phyloP scores from a whole-genome alignment of 306 rosid species.

The Amphicarpaea edgeworthii region DNA sequence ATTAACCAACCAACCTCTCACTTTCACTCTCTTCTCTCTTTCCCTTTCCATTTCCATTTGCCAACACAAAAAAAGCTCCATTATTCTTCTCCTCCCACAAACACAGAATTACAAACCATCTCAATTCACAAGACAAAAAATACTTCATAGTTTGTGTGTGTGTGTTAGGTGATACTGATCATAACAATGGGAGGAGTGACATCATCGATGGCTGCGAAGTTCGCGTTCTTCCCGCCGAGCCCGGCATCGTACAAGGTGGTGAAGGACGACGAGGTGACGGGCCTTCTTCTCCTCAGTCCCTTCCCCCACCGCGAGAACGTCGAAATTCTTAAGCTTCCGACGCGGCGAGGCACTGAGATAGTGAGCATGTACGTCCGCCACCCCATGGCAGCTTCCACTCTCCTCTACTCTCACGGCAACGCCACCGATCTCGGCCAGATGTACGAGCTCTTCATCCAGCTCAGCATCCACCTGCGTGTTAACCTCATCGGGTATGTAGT shows the following conservation, averaged over 20 bases:
- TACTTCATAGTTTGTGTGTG: background rate
- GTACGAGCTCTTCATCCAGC: constrained; percentile 80
- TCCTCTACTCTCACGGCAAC: constrained; percentile 90
- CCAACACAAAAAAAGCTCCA: background rate
- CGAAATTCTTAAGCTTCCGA: constrained; percentile 73
- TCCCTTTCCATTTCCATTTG: background rate
- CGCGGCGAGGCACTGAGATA: constrained; percentile 78
- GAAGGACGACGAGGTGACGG: constrained; percentile 68
- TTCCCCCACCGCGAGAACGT: constrained; percentile 88
- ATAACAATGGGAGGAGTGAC: constrained; percentile 98
- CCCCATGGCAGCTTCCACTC: constrained; percentile 82
- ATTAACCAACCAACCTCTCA: background rate
- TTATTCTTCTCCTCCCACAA: background rate
- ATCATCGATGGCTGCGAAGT: constrained; percentile 91
- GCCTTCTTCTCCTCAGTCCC: constrained; percentile 71
- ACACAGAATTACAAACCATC: background rate
- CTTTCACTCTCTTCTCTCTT: background rate
- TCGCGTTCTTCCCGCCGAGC: constrained; percentile 87
- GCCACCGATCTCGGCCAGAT: constrained; percentile 94
- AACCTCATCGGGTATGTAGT: constrained; percentile 74
- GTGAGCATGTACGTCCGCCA: constrained; percentile 74
- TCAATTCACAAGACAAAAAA: background rate
- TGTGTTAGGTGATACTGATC: background rate
- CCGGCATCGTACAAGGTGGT: constrained; percentile 77
- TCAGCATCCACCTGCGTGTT: constrained; percentile 76